A percentile compares a stretch with the other conserved stretches of the same genome.
Evolutionary conservation across 192 early-diverging fungal species (phyloP).

Genomic region (Gamsiella multidivaricata): DNA sequence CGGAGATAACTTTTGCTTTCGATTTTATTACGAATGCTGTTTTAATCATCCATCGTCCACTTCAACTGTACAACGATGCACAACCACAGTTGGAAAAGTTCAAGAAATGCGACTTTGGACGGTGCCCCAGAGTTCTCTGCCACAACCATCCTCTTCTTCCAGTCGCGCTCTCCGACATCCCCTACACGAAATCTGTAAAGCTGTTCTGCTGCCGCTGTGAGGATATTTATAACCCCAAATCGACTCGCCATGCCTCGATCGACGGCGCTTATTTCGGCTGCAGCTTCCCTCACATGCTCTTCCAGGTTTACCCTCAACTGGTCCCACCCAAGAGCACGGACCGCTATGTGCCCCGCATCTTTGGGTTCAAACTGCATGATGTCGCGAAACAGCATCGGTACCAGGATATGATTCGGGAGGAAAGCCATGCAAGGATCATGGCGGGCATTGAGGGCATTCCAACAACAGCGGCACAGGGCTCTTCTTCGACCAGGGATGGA

Average conservation of each 20-base stretch:
- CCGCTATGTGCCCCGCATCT: slow-evolving; percentile 95
- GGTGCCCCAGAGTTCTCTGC: slow-evolving; percentile 96
- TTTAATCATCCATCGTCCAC: slow-evolving; percentile 1
- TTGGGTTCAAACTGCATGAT: slow-evolving; percentile 96
- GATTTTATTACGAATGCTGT: too few species aligned
- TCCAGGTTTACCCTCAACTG: slow-evolving; percentile 89
- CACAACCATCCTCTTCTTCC: slow-evolving; percentile 90
- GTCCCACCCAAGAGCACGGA: slow-evolving; percentile 81
- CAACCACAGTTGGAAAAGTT: slow-evolving; percentile 83
- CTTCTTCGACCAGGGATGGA: slow-evolving; percentile 18
- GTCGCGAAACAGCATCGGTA: slow-evolving; percentile 89
- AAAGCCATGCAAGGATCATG: slow-evolving; percentile 66
- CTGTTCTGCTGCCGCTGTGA: slow-evolving; percentile 97
- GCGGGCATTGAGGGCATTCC: slow-evolving; percentile 49
- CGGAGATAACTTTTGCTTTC: too few species aligned
- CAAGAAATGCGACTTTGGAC: slow-evolving; percentile 92
- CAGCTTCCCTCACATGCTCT: slow-evolving; percentile 94
- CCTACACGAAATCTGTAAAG: slow-evolving; percentile 88
- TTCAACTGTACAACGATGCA: too few species aligned
- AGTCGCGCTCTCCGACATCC: slow-evolving; percentile 88
- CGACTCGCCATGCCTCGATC: slow-evolving; percentile 82
- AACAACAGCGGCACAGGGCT: slow-evolving; percentile 22
- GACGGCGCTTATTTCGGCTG: slow-evolving; percentile 98
- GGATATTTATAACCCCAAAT: slow-evolving; percentile 95
- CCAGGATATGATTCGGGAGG: slow-evolving; percentile 88